Evolutionary conservation across 202 grass and related monocot species (phyloP).

Genomic region (Hordeum pubiflorum): DNA sequence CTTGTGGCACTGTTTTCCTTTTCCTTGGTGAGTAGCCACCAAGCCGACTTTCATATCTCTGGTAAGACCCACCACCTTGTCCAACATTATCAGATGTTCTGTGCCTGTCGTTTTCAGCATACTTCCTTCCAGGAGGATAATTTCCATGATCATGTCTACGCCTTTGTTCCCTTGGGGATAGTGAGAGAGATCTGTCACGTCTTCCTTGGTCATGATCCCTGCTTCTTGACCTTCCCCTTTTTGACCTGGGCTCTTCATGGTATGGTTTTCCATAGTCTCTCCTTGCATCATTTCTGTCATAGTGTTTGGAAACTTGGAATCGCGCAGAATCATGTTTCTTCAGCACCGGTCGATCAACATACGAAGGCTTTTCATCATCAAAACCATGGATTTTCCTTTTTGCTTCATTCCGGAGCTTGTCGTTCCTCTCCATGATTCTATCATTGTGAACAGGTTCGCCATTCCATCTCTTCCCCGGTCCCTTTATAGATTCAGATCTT

Average conservation of each 20-base stretch:
- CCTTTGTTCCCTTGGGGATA: constrained; percentile 46
- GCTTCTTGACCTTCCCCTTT: constrained; percentile 82
- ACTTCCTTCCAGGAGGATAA: constrained; percentile 45
- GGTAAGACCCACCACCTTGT: constrained; percentile 39
- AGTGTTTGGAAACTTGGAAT: constrained; percentile 30
- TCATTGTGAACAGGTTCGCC: constrained; percentile 32
- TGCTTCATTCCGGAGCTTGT: constrained; percentile 30
- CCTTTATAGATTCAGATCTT: constrained; percentile 39
- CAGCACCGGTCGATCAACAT: constrained; percentile 35
- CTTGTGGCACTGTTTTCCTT: constrained; percentile 41
- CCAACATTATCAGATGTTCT: constrained; percentile 45
- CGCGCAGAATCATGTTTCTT: constrained; percentile 49
- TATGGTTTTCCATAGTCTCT: constrained; percentile 47
- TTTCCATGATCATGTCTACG: constrained; percentile 30
- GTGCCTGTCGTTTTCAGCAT: constrained; percentile 52
- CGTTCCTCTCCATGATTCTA: constrained; percentile 38
- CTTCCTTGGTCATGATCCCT: constrained; percentile 44
- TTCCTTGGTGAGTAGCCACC: constrained; percentile 92
- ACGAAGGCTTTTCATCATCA: constrained; percentile 35
- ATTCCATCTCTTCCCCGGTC: constrained; percentile 32
- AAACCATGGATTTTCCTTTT: constrained; percentile 43
- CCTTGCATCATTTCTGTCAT: constrained; percentile 47
- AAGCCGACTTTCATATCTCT: constrained; percentile 45
- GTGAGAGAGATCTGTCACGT: constrained; percentile 45
- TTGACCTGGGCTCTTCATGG: constrained; percentile 46